Percentiles rank a stretch among this genome's conserved stretches.
These are phyloP conservation scores for Pyropia yezoensis DNA, from an alignment of 23 red algal genomes.

Conservation along the genomic window DNA sequence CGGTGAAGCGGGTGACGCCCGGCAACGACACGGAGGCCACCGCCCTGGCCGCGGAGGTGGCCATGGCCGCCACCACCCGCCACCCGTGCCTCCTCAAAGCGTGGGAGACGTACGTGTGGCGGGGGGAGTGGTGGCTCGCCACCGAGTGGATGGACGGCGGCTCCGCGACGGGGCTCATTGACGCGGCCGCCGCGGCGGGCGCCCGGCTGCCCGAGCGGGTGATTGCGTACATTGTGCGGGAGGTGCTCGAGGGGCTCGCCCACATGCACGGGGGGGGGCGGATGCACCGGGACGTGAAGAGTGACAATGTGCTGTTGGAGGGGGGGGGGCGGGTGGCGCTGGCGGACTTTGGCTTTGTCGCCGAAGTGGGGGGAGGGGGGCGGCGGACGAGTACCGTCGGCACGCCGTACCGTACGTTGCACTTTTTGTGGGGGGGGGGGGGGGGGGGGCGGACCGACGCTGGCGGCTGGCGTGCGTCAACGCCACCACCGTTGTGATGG, in stretches of 20 bases:
- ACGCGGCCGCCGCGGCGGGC: constrained; percentile 23
- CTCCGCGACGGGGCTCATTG: constrained; percentile 68
- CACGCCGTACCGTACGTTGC: constrained; percentile 65
- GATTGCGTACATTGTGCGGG: constrained; percentile 77
- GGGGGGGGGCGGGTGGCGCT: constrained; percentile 56
- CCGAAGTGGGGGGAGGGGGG: constrained; percentile 66
- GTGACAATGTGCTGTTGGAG: constrained; percentile 71
- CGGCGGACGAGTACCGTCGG: constrained; percentile 88
- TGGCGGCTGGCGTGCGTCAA: too few species aligned
- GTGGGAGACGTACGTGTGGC: constrained; percentile 71
- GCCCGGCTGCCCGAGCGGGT: constrained; percentile 47
- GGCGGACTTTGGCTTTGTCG: constrained; percentile 90
- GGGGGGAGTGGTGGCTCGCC: constrained; percentile 69
- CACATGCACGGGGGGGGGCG: constrained; percentile 80
- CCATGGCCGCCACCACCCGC: constrained; percentile 78
- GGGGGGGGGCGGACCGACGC: too few species aligned
- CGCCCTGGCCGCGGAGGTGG: constrained; percentile 78
- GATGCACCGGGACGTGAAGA: constrained; percentile 92
- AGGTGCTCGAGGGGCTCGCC: constrained; percentile 76
- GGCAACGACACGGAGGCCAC: constrained; percentile 33
- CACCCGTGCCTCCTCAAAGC: constrained; percentile 82
- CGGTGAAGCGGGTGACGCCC: constrained; percentile 86
- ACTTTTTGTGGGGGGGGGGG: too few species aligned
- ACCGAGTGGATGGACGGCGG: constrained; percentile 96
- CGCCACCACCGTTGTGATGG: too few species aligned